A percentile compares a stretch with the other conserved stretches of the same genome.
These are phyloP conservation scores for Graphium sp. DNA, from an alignment of 2,329 filamentous ascomycete genomes.

Conservation along the genomic window DNA sequence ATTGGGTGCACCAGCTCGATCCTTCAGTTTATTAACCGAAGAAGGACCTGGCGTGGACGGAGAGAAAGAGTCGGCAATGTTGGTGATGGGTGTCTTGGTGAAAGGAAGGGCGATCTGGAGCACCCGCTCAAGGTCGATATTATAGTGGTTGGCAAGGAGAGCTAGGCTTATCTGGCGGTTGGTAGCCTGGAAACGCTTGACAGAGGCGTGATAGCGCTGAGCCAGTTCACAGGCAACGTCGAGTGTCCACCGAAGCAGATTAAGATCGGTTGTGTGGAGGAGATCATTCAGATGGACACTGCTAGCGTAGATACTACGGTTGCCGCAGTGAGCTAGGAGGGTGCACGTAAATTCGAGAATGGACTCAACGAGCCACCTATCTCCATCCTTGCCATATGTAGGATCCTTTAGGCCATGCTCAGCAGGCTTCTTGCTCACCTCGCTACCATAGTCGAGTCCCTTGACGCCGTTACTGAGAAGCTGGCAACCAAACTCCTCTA, in stretches of 20 bases:
- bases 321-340: slow-evolving; percentile 87
- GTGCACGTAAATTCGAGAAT: slow-evolving; percentile 76
- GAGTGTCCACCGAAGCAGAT: slow-evolving; percentile 61
- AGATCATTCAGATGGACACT: slow-evolving; percentile 79
- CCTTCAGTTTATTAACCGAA: slow-evolving; percentile 56
- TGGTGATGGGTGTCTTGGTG: slow-evolving; percentile 47
- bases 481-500: slow-evolving; percentile 52
- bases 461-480: slow-evolving; percentile 43
- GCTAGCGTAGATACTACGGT: slow-evolving; percentile 89
- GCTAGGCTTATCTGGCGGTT: slow-evolving; percentile 52
- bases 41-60: slow-evolving; percentile 31
- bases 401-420: slow-evolving; percentile 34
- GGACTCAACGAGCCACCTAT: slow-evolving; percentile 61
- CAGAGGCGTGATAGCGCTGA: slow-evolving; percentile 79
- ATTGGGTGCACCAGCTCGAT: slow-evolving; percentile 37
- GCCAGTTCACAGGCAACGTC: slow-evolving; percentile 74
- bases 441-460: slow-evolving; percentile 30
- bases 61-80: slow-evolving; percentile 29
- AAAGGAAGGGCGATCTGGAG: slow-evolving; percentile 75
- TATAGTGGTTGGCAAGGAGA: slow-evolving; percentile 72
- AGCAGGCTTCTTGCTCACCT: slow-evolving; percentile 21
- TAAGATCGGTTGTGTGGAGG: slow-evolving; percentile 70
- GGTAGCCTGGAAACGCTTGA: slow-evolving; percentile 56
- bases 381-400: slow-evolving; percentile 58
- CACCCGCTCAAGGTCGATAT: slow-evolving; percentile 62